Evolutionary conservation across 345 rosid species (phyloP).

Genomic region (Melaleuca alternifolia): DNA sequence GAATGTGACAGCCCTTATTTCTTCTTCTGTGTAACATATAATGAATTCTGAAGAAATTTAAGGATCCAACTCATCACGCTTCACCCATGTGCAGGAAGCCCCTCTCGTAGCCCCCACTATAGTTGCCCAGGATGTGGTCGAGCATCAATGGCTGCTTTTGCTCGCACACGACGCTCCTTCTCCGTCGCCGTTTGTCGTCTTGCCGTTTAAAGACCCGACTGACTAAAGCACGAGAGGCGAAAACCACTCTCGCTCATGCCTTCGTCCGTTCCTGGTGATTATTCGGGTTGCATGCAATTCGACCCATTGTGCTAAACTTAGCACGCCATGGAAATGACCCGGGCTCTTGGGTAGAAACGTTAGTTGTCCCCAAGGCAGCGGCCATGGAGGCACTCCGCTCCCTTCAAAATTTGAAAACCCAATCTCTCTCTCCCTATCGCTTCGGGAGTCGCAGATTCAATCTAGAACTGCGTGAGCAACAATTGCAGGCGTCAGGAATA

Average conservation of each 20-base stretch:
- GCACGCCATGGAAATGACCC: background rate
- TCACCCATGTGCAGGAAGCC: background rate
- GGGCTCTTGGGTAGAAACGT: background rate
- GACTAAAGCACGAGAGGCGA: no score
- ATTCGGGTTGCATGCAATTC: no score
- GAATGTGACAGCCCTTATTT: background rate
- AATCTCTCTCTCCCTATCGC: background rate
- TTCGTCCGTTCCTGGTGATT: background rate
- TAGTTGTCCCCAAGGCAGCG: background rate
- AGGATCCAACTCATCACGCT: background rate
- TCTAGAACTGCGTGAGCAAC: background rate
- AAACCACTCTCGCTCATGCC: background rate
- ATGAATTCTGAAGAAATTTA: background rate
- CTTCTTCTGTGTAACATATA: background rate
- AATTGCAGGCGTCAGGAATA: slow-evolving; percentile 2
- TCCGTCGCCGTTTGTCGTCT: background rate
- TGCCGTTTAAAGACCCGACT: background rate
- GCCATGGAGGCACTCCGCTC: background rate
- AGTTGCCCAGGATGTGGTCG: background rate
- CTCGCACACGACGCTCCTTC: background rate
- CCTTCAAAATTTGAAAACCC: background rate
- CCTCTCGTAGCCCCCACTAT: background rate
- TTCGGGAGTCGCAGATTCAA: background rate
- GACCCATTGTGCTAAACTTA: background rate
- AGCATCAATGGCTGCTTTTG: background rate